Conservation (phyloP, 805 yeast genomes). For the fission yeast (Schizosaccharomyces pombe) region ASM294v3 CU329670.1:1722501-1723000, state of each 20-base stretch:
- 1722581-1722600: neutral
- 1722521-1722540: slow-evolving; percentile 8
- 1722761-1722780: neutral
- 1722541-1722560: slow-evolving; percentile 7
- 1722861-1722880: neutral
- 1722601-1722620: neutral
- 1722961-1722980: neutral
- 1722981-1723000: neutral
- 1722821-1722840: neutral
- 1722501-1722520: slow-evolving; percentile 5
- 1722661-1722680: neutral
- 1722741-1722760: neutral
- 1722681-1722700: neutral
- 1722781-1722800: neutral
- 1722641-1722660: neutral
- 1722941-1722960: neutral
- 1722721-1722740: neutral
- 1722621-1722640: neutral
- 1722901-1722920: neutral
- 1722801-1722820: neutral
- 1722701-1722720: neutral
- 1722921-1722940: neutral
- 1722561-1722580: neutral
- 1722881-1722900: neutral
- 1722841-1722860: neutral